Evolutionary conservation across 306 rosid species (phyloP).

Genomic region (Cicer chorassanicum): DNA sequence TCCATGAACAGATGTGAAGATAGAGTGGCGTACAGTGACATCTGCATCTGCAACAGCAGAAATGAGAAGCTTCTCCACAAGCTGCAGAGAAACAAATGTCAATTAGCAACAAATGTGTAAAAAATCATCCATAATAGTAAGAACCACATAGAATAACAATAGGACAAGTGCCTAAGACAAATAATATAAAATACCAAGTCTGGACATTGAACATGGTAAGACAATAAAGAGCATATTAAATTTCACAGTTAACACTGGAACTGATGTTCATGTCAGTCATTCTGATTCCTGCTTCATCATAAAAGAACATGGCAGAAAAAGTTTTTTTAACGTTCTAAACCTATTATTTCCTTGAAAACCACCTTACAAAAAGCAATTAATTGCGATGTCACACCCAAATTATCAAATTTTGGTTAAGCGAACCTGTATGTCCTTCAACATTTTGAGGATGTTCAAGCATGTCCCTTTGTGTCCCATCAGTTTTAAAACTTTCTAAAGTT

Average conservation of each 20-base stretch:
- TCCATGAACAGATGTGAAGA: constrained; percentile 83
- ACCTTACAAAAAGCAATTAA: no score
- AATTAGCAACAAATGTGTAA: constrained; percentile 44
- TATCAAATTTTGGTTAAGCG: no score
- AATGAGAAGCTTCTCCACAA: constrained; percentile 93
- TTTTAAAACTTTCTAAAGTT: no score
- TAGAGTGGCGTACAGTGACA: constrained; percentile 90
- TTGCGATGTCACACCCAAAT: no score
- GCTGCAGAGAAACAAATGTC: constrained; percentile 63
- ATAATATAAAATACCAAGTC: neutral
- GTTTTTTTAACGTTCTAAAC: no score
- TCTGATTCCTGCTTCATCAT: no score
- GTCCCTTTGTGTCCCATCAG: no score
- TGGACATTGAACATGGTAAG: neutral
- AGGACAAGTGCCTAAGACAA: constrained; percentile 20
- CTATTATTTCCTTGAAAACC: no score
- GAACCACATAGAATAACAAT: constrained; percentile 2
- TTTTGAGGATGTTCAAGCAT: no score
- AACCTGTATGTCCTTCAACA: no score
- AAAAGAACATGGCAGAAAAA: no score
- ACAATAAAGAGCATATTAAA: neutral
- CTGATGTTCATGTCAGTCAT: neutral
- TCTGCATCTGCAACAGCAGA: constrained; percentile 99
- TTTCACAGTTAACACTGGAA: neutral
- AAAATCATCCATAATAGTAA: constrained; percentile 13